These are phyloP conservation scores for Trichoderma semiorbis DNA, from an alignment of 2,329 filamentous ascomycete species.

Conservation along the genomic window DNA sequence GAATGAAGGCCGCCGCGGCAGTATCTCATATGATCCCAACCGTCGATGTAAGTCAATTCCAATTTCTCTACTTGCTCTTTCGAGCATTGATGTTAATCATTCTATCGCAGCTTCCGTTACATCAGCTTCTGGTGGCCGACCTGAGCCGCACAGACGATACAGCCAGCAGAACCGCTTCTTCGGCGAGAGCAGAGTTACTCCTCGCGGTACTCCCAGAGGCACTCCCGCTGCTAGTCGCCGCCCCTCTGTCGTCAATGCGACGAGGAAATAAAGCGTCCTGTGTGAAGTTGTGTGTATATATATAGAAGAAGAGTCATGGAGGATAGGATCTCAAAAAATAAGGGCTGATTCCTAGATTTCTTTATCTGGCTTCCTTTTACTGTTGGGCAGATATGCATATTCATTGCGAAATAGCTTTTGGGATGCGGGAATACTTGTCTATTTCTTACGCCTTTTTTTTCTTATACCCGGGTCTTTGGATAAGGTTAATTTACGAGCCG, in stretches of 20 bases:
- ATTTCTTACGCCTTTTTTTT: not conserved
- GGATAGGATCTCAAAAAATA: not conserved
- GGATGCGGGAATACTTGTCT: not conserved
- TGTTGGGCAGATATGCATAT: not conserved
- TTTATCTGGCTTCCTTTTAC: not conserved
- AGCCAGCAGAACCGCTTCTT: constrained; percentile 42
- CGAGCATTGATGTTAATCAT: not conserved
- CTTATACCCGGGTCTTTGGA: constrained; percentile 2
- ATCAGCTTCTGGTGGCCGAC: constrained; percentile 22
- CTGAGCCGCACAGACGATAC: constrained; percentile 27
- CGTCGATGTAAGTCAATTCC: constrained; percentile 29
- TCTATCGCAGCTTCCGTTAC: constrained; percentile 24
- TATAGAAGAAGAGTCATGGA: not conserved
- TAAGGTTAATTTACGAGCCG: not conserved
- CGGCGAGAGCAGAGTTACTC: constrained; percentile 40
- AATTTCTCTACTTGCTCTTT: not conserved
- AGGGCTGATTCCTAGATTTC: not conserved
- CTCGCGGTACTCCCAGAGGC: constrained; percentile 35
- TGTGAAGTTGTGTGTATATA: not conserved
- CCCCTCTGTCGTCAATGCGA: constrained; percentile 24
- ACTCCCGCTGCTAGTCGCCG: constrained; percentile 38
- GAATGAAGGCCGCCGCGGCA: constrained; percentile 30
- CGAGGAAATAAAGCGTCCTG: constrained; percentile 10
- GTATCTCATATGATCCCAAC: constrained; percentile 25
- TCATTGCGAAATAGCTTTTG: not conserved